Conservation (phyloP, 331 rosid genomes). For the Ulmus americana region DNA sequence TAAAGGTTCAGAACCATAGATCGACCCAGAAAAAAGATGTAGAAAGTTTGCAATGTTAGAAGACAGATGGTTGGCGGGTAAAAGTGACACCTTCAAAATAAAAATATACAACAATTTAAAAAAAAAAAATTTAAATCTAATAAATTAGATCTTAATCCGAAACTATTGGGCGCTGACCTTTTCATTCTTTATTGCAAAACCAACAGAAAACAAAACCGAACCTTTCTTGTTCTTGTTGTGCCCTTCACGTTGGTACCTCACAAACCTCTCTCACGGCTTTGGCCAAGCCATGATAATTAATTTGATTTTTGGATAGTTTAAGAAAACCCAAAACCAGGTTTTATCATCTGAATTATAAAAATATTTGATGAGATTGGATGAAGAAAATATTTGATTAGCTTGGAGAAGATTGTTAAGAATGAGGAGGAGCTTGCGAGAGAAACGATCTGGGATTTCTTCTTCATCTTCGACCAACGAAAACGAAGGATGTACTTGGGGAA, state of each 20-base stretch:
- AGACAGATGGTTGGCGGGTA: constrained; percentile 10
- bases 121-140: not conserved
- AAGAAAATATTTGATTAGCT: not conserved
- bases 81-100: not conserved
- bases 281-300: not conserved
- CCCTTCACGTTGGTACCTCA: not conserved
- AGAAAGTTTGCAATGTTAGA: not conserved
- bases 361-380: not conserved
- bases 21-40: too few species aligned
- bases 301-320: too few species aligned
- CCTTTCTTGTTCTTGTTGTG: not conserved
- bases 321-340: not conserved
- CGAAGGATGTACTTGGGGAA: constrained; percentile 49
- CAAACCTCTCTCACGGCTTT: not conserved
- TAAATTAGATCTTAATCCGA: not conserved
- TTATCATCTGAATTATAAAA: not conserved
- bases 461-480: constrained; percentile 24
- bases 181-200: not conserved
- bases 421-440: constrained; percentile 34
- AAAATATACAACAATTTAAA: not conserved
- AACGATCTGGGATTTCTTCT: constrained; percentile 11
- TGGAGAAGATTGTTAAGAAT: constrained; percentile 17
- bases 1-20: too few species aligned
- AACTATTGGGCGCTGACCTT: not conserved
- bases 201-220: not conserved